These are phyloP conservation scores for Zygoascus tannicola DNA, from an alignment of 805 yeast genomes.

Conservation along the genomic window DNA sequence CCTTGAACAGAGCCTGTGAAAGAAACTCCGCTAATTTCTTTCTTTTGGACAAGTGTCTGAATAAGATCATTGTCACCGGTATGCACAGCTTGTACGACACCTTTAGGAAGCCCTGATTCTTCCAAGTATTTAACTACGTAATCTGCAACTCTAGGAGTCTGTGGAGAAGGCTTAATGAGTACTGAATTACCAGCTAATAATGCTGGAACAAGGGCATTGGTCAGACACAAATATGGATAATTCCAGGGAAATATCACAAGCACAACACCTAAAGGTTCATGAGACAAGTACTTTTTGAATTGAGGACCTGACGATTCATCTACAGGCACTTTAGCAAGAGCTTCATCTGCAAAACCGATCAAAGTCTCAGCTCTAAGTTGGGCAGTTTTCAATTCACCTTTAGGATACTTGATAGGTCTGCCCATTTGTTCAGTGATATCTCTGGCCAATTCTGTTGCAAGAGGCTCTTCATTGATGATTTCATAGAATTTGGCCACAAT, in stretches of 20 bases:
- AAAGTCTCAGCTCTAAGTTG: constrained; percentile 22
- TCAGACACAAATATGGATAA: constrained; percentile 80
- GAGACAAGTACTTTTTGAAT: constrained; percentile 31
- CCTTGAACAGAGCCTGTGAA: constrained; percentile 87
- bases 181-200: constrained; percentile 79
- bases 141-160: constrained; percentile 76
- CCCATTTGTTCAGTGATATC: constrained; percentile 30
- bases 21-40: constrained; percentile 65
- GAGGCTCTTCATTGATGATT: constrained; percentile 16
- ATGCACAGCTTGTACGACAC: constrained; percentile 70
- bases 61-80: constrained; percentile 66
- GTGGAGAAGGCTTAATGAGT: constrained; percentile 78
- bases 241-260: constrained; percentile 91
- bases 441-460: constrained; percentile 20
- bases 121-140: constrained; percentile 53
- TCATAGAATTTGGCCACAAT: constrained; percentile 20
- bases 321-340: constrained; percentile 24
- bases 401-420: constrained; percentile 26
- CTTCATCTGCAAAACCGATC: constrained; percentile 25
- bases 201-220: constrained; percentile 85
- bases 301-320: constrained; percentile 18
- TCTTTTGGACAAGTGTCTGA: constrained; percentile 56
- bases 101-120: constrained; percentile 76
- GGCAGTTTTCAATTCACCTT: constrained; percentile 27
- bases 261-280: constrained; percentile 83